Evolutionary conservation across 228 moss, liverwort and hornwort species (phyloP), one percentile per base, ranked within the genome.

Genomic region (Sphagnum fallax): DNA sequence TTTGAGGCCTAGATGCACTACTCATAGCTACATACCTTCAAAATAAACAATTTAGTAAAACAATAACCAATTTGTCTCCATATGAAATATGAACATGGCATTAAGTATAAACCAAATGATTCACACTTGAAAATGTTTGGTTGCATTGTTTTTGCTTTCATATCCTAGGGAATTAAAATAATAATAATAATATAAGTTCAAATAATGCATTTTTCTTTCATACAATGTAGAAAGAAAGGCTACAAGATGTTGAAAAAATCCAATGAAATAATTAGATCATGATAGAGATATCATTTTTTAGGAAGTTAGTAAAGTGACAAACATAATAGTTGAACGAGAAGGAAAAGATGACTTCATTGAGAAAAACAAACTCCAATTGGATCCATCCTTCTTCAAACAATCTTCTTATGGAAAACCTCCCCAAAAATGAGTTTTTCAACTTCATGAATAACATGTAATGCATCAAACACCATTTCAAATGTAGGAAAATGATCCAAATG

Each of bases 1-100:
- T 67, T 16, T 74, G 74, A 60, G 66, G n/a, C 32, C 32, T 32
- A 47, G 68, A 74, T 12, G 73, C 73, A 6, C 16, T 73, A 13
- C 1, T 32, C 0, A 67, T 47, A 10, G 16, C 73, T 7, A 5
- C 52, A 10, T 67, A 74, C 16, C 47, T 52, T 0, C 51, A 51
- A 0, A 69, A 70, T 51, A 16, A 70, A 58, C 52, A 47, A 10
- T 64, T 64, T 5, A 62, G 52, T 4, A 69, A 52, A 7, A 63
- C 75, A 0, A 51, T 63, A 48, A 1, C 8, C 8, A 52, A 48
- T 11, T 53, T 48, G 48, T 69, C 73, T 11, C 67, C 61, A 4
- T 59, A 60, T 6, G 59, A 74, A 61, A 47, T 55, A 8, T 74
- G 73, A 59, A 47, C 12, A 16, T 49, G 60, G 10, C 6, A 48